Percentiles rank a stretch among this genome's conserved stretches.
Evolutionary conservation across 129 eudicot species (phyloP).

Genomic region (Apium graveolens): DNA sequence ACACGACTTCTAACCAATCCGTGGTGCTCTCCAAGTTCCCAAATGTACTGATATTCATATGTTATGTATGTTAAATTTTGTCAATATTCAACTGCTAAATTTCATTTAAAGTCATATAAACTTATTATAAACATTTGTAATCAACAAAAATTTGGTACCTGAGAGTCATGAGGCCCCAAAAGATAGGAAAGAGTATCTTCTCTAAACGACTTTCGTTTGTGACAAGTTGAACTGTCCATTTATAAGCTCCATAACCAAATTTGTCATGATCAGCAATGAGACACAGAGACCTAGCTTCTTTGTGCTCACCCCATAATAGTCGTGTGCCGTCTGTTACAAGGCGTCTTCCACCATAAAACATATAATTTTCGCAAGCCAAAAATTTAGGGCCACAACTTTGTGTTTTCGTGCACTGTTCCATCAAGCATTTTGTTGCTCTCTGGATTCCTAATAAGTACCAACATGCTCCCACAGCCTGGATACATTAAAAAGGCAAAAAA

Average conservation of each 20-base stretch:
- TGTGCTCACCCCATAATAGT: conserved; percentile 59
- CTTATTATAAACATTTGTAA: background rate
- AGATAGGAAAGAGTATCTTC: conserved; percentile 81
- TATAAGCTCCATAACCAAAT: conserved; percentile 69
- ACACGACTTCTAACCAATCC: conserved; percentile 76
- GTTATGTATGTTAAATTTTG: background rate
- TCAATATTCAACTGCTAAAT: background rate
- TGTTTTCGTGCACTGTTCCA: conserved; percentile 50
- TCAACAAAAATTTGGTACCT: conserved; percentile 31
- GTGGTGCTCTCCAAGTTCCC: conserved; percentile 96
- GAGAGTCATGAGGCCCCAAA: conserved; percentile 97
- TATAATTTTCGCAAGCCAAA: conserved; percentile 57
- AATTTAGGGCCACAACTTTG: conserved; percentile 37
- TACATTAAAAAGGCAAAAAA: background rate
- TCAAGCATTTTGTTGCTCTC: conserved; percentile 73
- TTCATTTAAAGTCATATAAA: background rate
- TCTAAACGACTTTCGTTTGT: conserved; percentile 78
- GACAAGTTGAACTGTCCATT: conserved; percentile 89
- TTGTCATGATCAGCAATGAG: conserved; percentile 36
- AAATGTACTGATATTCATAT: conserved; percentile 50
- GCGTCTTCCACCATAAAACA: conserved; percentile 55
- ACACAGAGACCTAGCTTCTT: conserved; percentile 57
- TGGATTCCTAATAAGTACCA: conserved; percentile 95
- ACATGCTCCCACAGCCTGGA: conserved; percentile 57
- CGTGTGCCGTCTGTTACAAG: conserved; percentile 28